A percentile compares a stretch with the other conserved stretches of the same genome.
phyloP scores from a whole-genome alignment of 164 flowering plant species.

The Cinnamomum chago region DNA sequence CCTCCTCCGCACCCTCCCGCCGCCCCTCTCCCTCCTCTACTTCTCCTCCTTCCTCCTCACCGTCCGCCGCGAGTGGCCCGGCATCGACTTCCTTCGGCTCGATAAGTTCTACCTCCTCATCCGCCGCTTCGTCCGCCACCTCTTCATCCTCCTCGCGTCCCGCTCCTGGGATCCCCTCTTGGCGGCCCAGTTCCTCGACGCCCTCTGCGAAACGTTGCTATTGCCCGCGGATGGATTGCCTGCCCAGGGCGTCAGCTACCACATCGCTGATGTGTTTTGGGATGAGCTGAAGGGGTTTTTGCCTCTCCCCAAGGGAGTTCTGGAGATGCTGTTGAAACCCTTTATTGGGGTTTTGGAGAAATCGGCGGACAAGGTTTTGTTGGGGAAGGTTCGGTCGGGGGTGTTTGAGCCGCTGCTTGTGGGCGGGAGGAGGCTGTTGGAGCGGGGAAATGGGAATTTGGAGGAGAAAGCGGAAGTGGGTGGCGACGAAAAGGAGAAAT shows the following conservation, averaged over 20 bases:
- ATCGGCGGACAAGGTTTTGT: constrained; percentile 48
- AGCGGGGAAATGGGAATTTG: constrained; percentile 12
- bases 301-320: constrained; percentile 35
- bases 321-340: constrained; percentile 39
- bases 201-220: constrained; percentile 44
- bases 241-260: constrained; percentile 78
- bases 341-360: constrained; percentile 40
- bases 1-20: constrained; percentile 29
- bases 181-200: constrained; percentile 21
- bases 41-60: constrained; percentile 61
- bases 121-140: constrained; percentile 45
- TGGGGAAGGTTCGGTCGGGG: constrained; percentile 45
- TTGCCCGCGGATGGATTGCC: constrained; percentile 39
- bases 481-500: constrained; percentile 28
- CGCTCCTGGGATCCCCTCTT: constrained; percentile 57
- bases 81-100: constrained; percentile 70
- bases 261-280: constrained; percentile 55
- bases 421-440: constrained; percentile 43
- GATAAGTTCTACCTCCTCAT: constrained; percentile 83
- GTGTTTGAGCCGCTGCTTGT: constrained; percentile 48
- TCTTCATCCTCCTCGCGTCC: constrained; percentile 44
- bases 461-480: constrained; percentile 22
- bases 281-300: constrained; percentile 61
- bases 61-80: constrained; percentile 89
- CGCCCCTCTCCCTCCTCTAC: constrained; percentile 42